phyloP scores from a whole-genome alignment of 306 rosid species.

The Abrus pulchellus region DNA sequence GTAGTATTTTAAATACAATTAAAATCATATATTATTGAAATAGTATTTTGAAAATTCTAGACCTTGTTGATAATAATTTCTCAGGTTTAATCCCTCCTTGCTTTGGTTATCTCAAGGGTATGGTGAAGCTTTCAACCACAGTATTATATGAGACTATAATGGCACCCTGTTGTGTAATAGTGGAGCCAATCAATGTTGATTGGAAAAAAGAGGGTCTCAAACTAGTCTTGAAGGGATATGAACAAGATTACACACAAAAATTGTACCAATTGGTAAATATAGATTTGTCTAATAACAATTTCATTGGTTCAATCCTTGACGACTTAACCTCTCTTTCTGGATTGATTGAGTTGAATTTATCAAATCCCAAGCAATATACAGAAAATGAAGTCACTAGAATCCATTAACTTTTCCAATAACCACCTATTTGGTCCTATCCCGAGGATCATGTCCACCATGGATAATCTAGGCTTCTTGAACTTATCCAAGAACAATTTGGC shows the following conservation, averaged over 20 bases:
- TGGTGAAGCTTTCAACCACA: background rate
- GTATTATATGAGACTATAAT: background rate
- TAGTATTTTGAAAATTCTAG: conserved; percentile 4
- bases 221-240: conserved; percentile 26
- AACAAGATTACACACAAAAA: background rate
- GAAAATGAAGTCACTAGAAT: background rate
- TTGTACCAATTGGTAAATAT: background rate
- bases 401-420: conserved; percentile 12
- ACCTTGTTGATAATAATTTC: conserved; percentile 25
- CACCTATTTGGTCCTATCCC: conserved; percentile 22
- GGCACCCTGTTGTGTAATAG: background rate
- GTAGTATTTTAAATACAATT: too few relatives aligned
- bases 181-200: too few relatives aligned
- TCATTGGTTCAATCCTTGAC: background rate
- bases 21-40: too few relatives aligned
- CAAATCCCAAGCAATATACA: conserved; percentile 17
- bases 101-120: conserved; percentile 28
- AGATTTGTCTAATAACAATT: conserved; percentile 24
- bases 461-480: conserved; percentile 6
- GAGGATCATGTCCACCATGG: background rate
- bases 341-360: conserved; percentile 21
- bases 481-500: background rate
- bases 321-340: background rate
- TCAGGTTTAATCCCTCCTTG: conserved; percentile 31
- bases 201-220: conserved; percentile 1